Conservation (phyloP, 2,329 filamentous ascomycete species). For the Fonsecaea monophora region DNA sequence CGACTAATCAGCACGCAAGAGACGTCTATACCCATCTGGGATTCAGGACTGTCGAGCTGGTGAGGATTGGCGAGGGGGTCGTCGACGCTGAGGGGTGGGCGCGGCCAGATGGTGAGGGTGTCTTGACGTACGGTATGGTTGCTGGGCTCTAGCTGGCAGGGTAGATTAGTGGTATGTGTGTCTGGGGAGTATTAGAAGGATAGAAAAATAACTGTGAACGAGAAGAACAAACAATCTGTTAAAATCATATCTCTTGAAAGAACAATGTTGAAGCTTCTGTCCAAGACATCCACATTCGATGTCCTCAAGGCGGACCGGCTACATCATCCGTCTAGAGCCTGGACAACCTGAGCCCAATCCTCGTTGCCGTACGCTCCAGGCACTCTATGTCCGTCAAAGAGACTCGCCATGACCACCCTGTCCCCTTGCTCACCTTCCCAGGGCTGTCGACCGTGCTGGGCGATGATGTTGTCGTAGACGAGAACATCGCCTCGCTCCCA, state of each 20-base stretch:
- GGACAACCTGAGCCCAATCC: slow-evolving; percentile 57
- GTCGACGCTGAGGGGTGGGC: slow-evolving; percentile 31
- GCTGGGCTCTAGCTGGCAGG: slow-evolving; percentile 13
- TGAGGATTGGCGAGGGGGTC: slow-evolving; percentile 31
- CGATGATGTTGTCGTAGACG: slow-evolving; percentile 58
- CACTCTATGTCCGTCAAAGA: slow-evolving; percentile 56
- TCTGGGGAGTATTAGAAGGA: too few relatives aligned
- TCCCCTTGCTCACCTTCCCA: slow-evolving; percentile 57
- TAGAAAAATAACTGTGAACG: too few relatives aligned
- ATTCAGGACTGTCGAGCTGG: slow-evolving; percentile 29
- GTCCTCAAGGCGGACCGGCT: neutral
- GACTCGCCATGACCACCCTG: slow-evolving; percentile 56
- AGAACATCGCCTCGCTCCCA: slow-evolving; percentile 58
- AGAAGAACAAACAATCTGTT: too few relatives aligned
- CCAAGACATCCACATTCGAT: neutral
- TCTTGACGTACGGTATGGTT: slow-evolving; percentile 27
- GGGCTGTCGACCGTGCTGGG: slow-evolving; percentile 58
- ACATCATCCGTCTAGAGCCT: slow-evolving; percentile 47
- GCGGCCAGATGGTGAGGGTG: slow-evolving; percentile 23
- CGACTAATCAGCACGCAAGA: slow-evolving; percentile 31
- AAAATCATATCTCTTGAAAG: neutral
- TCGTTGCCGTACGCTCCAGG: slow-evolving; percentile 53
- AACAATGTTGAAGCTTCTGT: too few relatives aligned
- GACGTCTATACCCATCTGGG: slow-evolving; percentile 38
- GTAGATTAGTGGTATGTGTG: neutral